Evolutionary conservation across 169 alveolate genomes (phyloP), one percentile per base, ranked within the genome.

Genomic region (Pseudocohnilembus persalinus): DNA sequence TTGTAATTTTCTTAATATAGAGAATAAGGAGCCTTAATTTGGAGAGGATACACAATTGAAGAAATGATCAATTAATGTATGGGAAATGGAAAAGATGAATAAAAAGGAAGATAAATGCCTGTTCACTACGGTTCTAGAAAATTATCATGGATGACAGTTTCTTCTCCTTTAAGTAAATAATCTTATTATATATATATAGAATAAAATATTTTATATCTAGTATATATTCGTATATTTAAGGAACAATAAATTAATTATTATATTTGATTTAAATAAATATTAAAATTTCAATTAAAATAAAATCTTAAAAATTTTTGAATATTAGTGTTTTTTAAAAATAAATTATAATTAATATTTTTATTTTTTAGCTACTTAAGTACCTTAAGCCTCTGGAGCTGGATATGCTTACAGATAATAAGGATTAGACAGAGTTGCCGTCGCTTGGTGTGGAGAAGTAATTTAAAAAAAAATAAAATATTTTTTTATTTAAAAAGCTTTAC

Each of bases 21-120:
- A 80, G 99, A 98, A 88, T 89, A 96, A 35, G 99, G 99, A 0
- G 97, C 98, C 63, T 91, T 97, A 83, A 81, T 96, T 65, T 92
- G 96, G 87, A 96, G 98, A 95, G 99, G 99, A 26, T 97, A 95
- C 90, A 90, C 98, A 20, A 88, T 91, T 27, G 94, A 92, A 32
- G 96, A 97, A 64, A 95, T 93, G 20, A 90, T 94, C 35, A 91
- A 94, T 83, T 87, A 94, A 81, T 85, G 93, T 15, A 90, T 90
- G 26, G 92, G 97, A 64, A 97, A 95, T 84, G 81, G 68, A 77
- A 85, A 79, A 33, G 99, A 98, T 87, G 96, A 93, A 72, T 98
- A 99, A 64, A 97, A 98, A 87, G 99, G 99, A 0, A 95, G 99
- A 83, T 98, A 98, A 92, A 98, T 98, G 99, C 99, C 99, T 25